Evolutionary conservation across 805 yeast species (phyloP), one percentile per base, ranked within the genome.

Genomic region (Wickerhamiella musiphila): DNA sequence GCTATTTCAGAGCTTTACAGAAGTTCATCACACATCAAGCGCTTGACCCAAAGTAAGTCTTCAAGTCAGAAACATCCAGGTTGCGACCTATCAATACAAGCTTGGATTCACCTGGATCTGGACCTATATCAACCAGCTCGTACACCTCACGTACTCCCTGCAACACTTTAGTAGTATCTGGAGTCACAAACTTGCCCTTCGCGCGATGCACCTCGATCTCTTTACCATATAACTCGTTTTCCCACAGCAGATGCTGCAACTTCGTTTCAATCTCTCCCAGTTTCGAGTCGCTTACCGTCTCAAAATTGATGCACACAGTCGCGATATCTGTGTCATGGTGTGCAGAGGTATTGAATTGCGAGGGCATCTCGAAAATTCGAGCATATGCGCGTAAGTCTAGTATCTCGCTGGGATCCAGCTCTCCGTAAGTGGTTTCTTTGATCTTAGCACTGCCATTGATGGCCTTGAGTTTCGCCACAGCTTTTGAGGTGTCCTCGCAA

Each of bases 121-220:
- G n/a, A n/a, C n/a, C n/a, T n/a, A n/a, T n/a, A 1, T 57, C 63
- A 4, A 74, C 62, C 3, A 81, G 60, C 40, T 90, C 98, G 53
- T 82, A 90, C 0, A 93, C 82, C 34, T 83, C 90, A 37, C 96
- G 63, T 0, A 90, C 98, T 9, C 93, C 96, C 51, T 90, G 98
- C 8, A 90, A 56, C 6, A 83, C 78, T 40, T 67, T 63, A 15
- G 51, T 43, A 3, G 52, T 46, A 2, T 48, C 51, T 6, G 52
- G 47, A n/a, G 51, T 44, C 2, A 73, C 64, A 6, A 83, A 40
- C 7, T 79, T 52, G 1, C 94, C 96, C 49, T 90, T 90, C 2
- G 77, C 58, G 39, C 96, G 58, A 43, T 83, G 94, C 2, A 90
- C 63, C 39, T 82, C 94, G 3, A 69, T 63, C 1, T 46, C 45